Evolutionary conservation across 306 rosid species (phyloP), one percentile per base, ranked within the genome.

Genomic region (Sicyos baderoa): DNA sequence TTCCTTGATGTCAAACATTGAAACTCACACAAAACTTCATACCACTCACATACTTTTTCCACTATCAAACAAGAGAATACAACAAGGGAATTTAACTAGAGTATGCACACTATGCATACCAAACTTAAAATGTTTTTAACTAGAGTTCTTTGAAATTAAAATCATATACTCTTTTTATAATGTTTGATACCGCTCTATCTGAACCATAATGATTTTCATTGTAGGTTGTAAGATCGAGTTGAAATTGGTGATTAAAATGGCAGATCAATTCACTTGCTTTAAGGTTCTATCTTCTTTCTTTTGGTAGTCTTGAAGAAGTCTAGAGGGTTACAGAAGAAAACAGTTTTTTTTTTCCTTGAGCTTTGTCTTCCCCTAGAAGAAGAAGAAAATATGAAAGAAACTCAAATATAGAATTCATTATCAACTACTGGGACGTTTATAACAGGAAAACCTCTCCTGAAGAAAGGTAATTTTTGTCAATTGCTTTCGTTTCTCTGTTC

Each of bases 151-250:
- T 48, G 14, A 72, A 60, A 58, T 19, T 63, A 56, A 40, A 40
- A 12, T 40, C 45, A 40, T 9, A 1, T 9, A 2, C 45, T 40
- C 10, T 7, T 29, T 29, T 29, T 29, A 29, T 3, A 29, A 9
- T 9, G 44, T 37, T 37, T 6, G 9, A 37, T 37, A 9, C 7
- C 1, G 7, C 50, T 11, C 22, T 0, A 29, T 3, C 18, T 29
- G 23, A 27, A 60, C 59, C 73, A 80, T 6, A 25, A 79, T 63
- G 74, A 62, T 69, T 69, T 37, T 74, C 72, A 74, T 81, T 83
- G 64, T 89, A 88, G 98, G 82, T 79, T 93, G 80, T 93, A 84
- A 82, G 80, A 78, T 73, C 53, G 23, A 48, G 57, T 15, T 67
- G 72, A 48, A 14, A 29, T 67, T 67, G 56, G 57, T 15, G 72